Evolutionary conservation across 2,329 filamentous ascomycete genomes (phyloP).

Genomic region (Ophiognomonia clavigignenti-juglandacearum): DNA sequence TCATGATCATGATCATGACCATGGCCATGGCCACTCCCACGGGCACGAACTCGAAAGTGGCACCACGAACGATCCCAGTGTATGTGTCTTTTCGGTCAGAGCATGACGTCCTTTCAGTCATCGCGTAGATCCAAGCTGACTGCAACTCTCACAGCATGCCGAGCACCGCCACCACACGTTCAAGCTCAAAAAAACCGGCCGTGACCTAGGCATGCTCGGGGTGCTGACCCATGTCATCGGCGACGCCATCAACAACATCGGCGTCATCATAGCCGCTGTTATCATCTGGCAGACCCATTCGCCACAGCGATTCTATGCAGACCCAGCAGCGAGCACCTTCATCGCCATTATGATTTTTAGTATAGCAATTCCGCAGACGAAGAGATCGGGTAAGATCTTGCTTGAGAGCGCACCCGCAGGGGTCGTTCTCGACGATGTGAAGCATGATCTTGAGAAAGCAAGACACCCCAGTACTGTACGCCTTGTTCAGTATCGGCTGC

Average conservation of each 20-base stretch:
- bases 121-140: slow-evolving; percentile 14
- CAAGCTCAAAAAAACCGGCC: slow-evolving; percentile 30
- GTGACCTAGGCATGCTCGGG: slow-evolving; percentile 67
- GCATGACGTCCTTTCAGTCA: neutral
- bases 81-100: neutral
- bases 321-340: slow-evolving; percentile 63
- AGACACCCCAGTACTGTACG: no score
- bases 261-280: slow-evolving; percentile 65
- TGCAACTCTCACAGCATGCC: slow-evolving; percentile 13
- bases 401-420: slow-evolving; percentile 61
- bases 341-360: slow-evolving; percentile 70
- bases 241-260: slow-evolving; percentile 72
- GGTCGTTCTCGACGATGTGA: slow-evolving; percentile 57
- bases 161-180: slow-evolving; percentile 43
- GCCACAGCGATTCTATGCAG: slow-evolving; percentile 61
- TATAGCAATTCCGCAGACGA: slow-evolving; percentile 58
- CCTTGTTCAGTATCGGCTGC: neutral
- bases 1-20: slow-evolving; percentile 31
- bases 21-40: slow-evolving; percentile 20
- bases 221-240: slow-evolving; percentile 67
- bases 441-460: slow-evolving; percentile 65
- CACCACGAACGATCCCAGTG: neutral
- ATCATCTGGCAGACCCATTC: slow-evolving; percentile 63
- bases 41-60: slow-evolving; percentile 14
- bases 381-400: slow-evolving; percentile 59